These are phyloP conservation scores for Sporothrix schenckii DNA, from an alignment of 2,329 filamentous ascomycete genomes.

Conservation along the genomic window DNA sequence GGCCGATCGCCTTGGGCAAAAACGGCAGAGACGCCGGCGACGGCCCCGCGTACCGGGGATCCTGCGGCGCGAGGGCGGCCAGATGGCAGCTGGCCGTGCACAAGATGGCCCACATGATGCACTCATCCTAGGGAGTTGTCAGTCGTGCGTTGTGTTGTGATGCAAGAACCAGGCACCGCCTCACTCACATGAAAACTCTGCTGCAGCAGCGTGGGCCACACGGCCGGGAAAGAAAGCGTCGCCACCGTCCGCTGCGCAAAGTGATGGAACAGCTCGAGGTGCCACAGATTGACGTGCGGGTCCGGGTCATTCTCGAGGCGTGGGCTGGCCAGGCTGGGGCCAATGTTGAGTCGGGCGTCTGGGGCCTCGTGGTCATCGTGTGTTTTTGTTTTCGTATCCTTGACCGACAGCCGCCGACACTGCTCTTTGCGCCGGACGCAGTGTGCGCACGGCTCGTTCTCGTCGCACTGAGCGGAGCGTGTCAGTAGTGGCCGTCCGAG, in stretches of 20 bases:
- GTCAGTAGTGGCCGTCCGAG: neutral
- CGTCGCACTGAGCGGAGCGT: neutral
- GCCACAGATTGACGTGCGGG: conserved; percentile 19
- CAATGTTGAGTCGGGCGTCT: neutral
- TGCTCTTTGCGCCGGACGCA: conserved; percentile 7
- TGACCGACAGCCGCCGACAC: neutral
- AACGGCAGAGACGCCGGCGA: neutral
- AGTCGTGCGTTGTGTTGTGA: neutral
- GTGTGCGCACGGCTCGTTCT: neutral
- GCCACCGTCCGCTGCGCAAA: conserved; percentile 15
- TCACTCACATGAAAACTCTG: conserved; percentile 18
- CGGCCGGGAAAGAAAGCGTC: conserved; percentile 4
- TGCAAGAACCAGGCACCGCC: neutral
- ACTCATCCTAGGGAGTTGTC: neutral
- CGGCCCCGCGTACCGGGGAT: neutral
- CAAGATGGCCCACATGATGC: conserved; percentile 20
- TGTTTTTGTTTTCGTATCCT: neutral
- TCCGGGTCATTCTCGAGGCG: conserved; percentile 19
- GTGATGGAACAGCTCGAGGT: conserved; percentile 21
- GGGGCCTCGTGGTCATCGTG: too few relatives aligned
- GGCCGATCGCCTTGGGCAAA: conserved; percentile 6
- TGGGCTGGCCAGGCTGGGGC: conserved; percentile 14
- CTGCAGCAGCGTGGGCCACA: conserved; percentile 22
- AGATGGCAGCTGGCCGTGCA: conserved; percentile 19
- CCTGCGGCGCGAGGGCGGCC: neutral